A percentile compares a stretch with the other conserved stretches of the same genome.
These are phyloP conservation scores for Colletotrichum salicis DNA, from an alignment of 2,329 filamentous ascomycete genomes.

Conservation along the genomic window DNA sequence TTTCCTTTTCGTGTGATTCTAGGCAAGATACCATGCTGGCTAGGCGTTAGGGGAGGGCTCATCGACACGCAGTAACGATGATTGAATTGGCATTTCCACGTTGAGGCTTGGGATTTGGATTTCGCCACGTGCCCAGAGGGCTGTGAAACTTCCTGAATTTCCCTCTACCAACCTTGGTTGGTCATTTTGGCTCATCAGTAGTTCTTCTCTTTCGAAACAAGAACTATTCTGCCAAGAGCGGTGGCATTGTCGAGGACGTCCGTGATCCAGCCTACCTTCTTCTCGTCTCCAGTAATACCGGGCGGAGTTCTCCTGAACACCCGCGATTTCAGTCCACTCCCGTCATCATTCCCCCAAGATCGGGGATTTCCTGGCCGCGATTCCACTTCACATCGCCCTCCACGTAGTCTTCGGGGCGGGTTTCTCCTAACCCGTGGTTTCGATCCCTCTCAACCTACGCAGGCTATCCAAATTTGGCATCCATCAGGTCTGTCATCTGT, in stretches of 20 bases:
- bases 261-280: neutral
- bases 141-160: neutral
- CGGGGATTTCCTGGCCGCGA: neutral
- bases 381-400: neutral
- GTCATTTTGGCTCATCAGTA: neutral
- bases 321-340: neutral
- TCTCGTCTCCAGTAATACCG: neutral
- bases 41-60: conserved; percentile 11
- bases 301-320: neutral
- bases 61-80: conserved; percentile 1
- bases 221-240: neutral
- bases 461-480: neutral
- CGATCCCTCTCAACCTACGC: neutral
- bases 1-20: neutral
- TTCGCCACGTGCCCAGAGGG: neutral
- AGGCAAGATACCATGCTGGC: conserved; percentile 27
- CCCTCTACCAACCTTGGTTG: neutral
- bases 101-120: neutral
- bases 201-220: neutral
- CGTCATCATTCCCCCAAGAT: neutral
- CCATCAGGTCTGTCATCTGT: neutral
- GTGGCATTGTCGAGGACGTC: neutral
- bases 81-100: neutral
- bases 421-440: neutral
- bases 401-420: neutral